Percentiles rank a stretch among this genome's conserved stretches.
Conservation (phyloP, 441 rosid species). For the Jatropha podagrica region DNA sequence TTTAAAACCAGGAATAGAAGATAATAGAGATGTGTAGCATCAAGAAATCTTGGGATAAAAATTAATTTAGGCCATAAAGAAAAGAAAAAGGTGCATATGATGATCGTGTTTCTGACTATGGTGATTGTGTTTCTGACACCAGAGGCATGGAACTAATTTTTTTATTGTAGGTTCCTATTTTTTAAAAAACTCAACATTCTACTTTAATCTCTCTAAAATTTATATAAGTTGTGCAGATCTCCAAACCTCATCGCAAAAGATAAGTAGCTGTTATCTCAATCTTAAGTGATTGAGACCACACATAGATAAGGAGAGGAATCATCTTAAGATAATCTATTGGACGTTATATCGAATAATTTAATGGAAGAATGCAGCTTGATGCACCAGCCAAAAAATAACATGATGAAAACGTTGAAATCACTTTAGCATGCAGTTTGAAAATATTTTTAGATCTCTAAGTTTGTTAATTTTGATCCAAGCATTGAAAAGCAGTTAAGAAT, state of each 20-base stretch:
- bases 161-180: neutral
- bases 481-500: too few species aligned
- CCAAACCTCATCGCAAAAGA: neutral
- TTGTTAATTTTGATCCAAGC: neutral
- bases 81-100: neutral
- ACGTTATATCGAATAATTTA: neutral
- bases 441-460: neutral
- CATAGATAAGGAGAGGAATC: neutral
- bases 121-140: neutral
- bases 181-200: neutral
- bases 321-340: neutral
- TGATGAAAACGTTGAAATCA: neutral
- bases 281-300: neutral
- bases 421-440: neutral
- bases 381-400: neutral
- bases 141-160: neutral
- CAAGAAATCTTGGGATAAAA: neutral
- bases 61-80: neutral
- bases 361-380: neutral
- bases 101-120: neutral
- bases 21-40: neutral
- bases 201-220: neutral
- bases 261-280: neutral
- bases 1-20: neutral
- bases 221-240: neutral